Conservation (phyloP, 495 filamentous ascomycete species). For the Thermothielavioides terrestris region DNA sequence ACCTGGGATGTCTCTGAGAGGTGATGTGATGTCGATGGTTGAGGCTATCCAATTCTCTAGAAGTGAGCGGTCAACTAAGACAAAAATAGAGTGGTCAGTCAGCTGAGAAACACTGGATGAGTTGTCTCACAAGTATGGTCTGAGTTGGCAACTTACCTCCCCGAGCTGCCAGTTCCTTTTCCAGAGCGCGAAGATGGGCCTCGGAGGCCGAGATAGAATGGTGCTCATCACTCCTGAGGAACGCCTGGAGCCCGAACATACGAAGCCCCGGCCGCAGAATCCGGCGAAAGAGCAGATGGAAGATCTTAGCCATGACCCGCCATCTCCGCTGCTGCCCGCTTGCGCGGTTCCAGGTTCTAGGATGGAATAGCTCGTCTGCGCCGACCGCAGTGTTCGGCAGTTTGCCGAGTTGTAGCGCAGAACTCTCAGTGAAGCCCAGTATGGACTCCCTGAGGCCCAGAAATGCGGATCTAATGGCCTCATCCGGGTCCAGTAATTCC, state of each 20-base stretch:
- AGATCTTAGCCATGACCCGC: constrained; percentile 11
- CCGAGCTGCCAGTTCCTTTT: neutral
- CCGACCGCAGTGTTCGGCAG: neutral
- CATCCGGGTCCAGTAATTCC: neutral
- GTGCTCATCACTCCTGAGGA: neutral
- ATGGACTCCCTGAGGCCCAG: constrained; percentile 14
- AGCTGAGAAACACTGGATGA: too few relatives aligned
- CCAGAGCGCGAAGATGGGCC: neutral
- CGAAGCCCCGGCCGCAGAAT: constrained; percentile 12
- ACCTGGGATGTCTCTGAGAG: neutral
- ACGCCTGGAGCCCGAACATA: constrained; percentile 9
- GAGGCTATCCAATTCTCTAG: constrained; percentile 3
- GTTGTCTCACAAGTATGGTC: neutral
- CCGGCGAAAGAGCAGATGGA: constrained; percentile 9
- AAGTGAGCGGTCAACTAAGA: neutral
- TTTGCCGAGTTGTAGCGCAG: neutral
- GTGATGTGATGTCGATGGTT: neutral
- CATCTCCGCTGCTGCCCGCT: neutral
- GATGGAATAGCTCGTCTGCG: neutral
- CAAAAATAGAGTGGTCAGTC: neutral
- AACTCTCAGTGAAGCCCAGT: constrained; percentile 15
- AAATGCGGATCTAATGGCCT: neutral
- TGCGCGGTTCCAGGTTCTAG: neutral
- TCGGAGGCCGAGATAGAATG: constrained; percentile 1
- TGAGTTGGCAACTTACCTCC: neutral